Evolutionary conservation across 2,329 filamentous ascomycete genomes (phyloP).

Genomic region (Colletotrichum tamarilloi): DNA sequence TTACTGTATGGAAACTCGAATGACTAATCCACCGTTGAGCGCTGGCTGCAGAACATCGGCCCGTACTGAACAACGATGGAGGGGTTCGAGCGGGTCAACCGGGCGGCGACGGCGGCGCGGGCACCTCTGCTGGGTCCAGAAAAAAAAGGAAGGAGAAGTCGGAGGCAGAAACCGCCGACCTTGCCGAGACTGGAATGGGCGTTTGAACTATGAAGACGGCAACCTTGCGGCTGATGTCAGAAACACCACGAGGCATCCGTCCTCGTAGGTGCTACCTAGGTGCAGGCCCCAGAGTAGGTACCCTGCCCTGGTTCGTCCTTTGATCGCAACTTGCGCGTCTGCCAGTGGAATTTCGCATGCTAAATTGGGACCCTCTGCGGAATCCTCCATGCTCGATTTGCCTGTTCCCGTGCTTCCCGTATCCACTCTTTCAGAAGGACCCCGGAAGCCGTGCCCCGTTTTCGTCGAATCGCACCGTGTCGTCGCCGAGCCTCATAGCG

Average conservation of each 20-base stretch:
- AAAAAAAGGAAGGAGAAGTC: not conserved
- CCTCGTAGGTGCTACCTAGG: too few species aligned
- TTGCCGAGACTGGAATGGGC: not conserved
- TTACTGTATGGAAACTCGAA: not conserved
- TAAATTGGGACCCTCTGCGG: conserved; percentile 28
- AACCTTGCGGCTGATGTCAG: conserved; percentile 29
- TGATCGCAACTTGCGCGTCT: not conserved
- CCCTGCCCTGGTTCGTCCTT: conserved; percentile 10
- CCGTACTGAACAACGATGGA: not conserved
- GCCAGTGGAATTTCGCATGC: conserved; percentile 16
- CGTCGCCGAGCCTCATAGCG: conserved; percentile 18
- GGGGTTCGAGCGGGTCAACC: not conserved
- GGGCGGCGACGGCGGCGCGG: too few species aligned
- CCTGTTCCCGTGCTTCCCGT: conserved; percentile 19
- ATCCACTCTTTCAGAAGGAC: conserved; percentile 23
- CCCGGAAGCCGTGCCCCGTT: conserved; percentile 9
- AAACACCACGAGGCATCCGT: not conserved
- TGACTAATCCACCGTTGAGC: not conserved
- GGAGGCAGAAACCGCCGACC: conserved; percentile 24
- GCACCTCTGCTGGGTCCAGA: not conserved
- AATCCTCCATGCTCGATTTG: conserved; percentile 29
- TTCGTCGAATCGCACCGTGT: conserved; percentile 14
- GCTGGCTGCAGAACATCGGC: not conserved
- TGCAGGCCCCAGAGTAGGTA: not conserved
- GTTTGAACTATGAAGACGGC: conserved; percentile 2